These are phyloP conservation scores for Hansfordia pulvinata DNA, from an alignment of 2,329 filamentous ascomycete genomes.

Conservation along the genomic window DNA sequence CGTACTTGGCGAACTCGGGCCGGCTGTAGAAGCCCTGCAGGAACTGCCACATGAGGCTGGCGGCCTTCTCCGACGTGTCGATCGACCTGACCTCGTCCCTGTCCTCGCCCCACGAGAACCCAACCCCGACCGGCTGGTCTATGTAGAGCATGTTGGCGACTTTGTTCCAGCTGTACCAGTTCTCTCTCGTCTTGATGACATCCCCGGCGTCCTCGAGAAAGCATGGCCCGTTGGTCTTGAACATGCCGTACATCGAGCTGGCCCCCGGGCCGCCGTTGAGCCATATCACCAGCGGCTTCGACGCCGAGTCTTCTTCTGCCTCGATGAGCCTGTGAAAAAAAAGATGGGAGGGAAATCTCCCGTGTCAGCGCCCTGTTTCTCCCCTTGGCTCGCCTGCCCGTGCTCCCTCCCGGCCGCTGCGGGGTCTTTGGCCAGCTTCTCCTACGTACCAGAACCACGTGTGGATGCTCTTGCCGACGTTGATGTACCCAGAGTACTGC, in stretches of 20 bases:
- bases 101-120: slow-evolving; percentile 29
- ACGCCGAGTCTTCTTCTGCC: slow-evolving; percentile 15
- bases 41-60: slow-evolving; percentile 38
- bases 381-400: neutral
- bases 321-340: slow-evolving; percentile 18
- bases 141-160: slow-evolving; percentile 27
- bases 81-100: no score
- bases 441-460: slow-evolving; percentile 33
- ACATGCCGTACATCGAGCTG: slow-evolving; percentile 24
- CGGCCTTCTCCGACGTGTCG: slow-evolving; percentile 29
- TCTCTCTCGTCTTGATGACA: slow-evolving; percentile 22
- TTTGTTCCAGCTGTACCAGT: slow-evolving; percentile 27
- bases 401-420: neutral
- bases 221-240: slow-evolving; percentile 29
- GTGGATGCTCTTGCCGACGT: slow-evolving; percentile 26
- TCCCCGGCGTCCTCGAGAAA: slow-evolving; percentile 23
- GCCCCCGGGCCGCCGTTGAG: slow-evolving; percentile 26
- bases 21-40: slow-evolving; percentile 50
- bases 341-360: neutral
- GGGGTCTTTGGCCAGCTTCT: no score
- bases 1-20: no score
- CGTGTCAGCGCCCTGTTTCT: no score
- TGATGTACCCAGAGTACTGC: slow-evolving; percentile 36
- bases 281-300: slow-evolving; percentile 20
- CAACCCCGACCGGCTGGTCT: slow-evolving; percentile 22